Percentiles rank a stretch among this genome's conserved stretches.
These are phyloP conservation scores for Hyphodiscus sp. DNA, from an alignment of 2,329 filamentous ascomycete species.

Conservation along the genomic window DNA sequence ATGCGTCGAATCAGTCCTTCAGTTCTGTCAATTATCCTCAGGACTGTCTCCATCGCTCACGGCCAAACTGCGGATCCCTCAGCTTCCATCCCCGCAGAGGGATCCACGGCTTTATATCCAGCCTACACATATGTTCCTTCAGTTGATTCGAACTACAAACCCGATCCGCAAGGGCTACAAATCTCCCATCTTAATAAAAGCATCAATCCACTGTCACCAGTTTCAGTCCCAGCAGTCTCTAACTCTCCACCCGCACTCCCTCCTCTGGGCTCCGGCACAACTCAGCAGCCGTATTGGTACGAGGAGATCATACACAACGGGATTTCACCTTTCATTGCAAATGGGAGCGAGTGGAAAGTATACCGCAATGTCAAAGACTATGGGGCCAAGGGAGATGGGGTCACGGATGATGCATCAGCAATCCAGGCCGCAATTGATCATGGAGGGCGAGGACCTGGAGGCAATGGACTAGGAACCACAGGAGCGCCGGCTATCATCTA, in stretches of 20 bases:
- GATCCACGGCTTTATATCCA: background rate
- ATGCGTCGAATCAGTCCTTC: background rate
- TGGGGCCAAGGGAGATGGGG: background rate
- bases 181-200: background rate
- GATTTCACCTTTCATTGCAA: background rate
- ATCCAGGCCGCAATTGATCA: background rate
- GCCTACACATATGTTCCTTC: background rate
- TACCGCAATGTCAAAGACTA: background rate
- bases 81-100: background rate
- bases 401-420: background rate
- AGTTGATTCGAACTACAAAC: background rate
- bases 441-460: background rate
- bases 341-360: background rate
- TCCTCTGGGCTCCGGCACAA: background rate
- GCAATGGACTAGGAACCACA: background rate
- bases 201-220: background rate
- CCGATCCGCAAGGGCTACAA: background rate
- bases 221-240: background rate
- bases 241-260: background rate
- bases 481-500: background rate
- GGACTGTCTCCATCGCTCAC: background rate
- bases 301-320: background rate
- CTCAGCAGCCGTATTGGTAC: background rate
- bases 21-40: background rate
- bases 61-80: background rate